Conservation (phyloP, 306 rosid genomes). For the Sesbania bispinosa region DNA sequence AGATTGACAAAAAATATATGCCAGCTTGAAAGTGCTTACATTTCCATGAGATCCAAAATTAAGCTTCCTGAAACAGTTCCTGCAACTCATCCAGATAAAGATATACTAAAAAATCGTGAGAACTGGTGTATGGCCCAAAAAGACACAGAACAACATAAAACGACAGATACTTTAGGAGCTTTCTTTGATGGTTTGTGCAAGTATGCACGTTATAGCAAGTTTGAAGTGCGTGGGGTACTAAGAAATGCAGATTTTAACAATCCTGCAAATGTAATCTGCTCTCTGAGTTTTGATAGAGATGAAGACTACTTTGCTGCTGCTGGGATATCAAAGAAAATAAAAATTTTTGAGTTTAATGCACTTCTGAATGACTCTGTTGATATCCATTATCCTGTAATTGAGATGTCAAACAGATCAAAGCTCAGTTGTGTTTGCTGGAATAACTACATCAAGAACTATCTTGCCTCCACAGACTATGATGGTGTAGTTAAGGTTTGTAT, state of each 20-base stretch:
- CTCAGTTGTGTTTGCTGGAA: slow-evolving; percentile 77
- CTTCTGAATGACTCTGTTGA: slow-evolving; percentile 56
- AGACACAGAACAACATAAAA: slow-evolving; percentile 33
- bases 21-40: slow-evolving; percentile 70
- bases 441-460: too few species aligned
- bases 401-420: slow-evolving; percentile 71
- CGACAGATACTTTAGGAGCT: slow-evolving; percentile 50
- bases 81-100: slow-evolving; percentile 35
- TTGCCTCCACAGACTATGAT: too few species aligned
- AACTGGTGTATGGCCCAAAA: slow-evolving; percentile 35
- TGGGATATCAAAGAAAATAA: slow-evolving; percentile 80
- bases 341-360: slow-evolving; percentile 63
- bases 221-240: slow-evolving; percentile 70
- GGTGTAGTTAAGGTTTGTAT: slow-evolving; percentile 72
- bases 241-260: slow-evolving; percentile 65
- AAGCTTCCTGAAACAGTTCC: slow-evolving; percentile 47
- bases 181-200: slow-evolving; percentile 83
- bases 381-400: slow-evolving; percentile 71
- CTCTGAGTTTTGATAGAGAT: slow-evolving; percentile 80
- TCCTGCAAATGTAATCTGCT: slow-evolving; percentile 59
- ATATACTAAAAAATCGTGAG: too few species aligned
- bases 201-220: slow-evolving; percentile 72
- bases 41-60: slow-evolving; percentile 66
- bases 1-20: slow-evolving; percentile 38
- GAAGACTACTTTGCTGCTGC: slow-evolving; percentile 86